Percentiles rank a stretch among this genome's conserved stretches.
Conservation (phyloP, 805 yeast species). For the Saccharomycopsis sp. region DNA sequence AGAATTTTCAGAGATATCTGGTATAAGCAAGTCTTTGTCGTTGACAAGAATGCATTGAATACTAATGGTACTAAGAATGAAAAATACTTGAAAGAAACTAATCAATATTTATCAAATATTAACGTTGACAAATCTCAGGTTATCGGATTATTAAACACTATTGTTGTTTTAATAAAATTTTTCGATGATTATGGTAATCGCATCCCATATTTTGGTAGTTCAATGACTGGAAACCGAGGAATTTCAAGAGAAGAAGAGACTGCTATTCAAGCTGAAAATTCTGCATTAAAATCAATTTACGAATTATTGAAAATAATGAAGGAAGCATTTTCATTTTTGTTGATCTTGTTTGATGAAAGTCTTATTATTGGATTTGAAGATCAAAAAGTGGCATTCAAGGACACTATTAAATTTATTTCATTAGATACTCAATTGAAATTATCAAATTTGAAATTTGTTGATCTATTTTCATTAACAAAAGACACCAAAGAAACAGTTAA, state of each 20-base stretch:
- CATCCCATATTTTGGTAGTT: constrained; percentile 33
- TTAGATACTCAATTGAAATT: constrained; percentile 63
- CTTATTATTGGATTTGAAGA: constrained; percentile 31
- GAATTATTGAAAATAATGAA: constrained; percentile 71
- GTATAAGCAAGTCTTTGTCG: constrained; percentile 59
- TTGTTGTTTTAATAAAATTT: constrained; percentile 39
- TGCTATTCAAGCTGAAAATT: constrained; percentile 82
- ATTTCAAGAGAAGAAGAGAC: constrained; percentile 41
- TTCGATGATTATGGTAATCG: constrained; percentile 36
- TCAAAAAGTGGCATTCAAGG: constrained; percentile 37
- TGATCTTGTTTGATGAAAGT: constrained; percentile 72
- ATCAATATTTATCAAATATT: constrained; percentile 31
- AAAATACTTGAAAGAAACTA: constrained; percentile 29
- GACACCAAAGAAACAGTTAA: constrained; percentile 54
- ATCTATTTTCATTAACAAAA: constrained; percentile 66
- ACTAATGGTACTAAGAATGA: constrained; percentile 28
- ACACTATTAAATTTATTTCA: constrained; percentile 62
- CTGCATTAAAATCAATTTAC: constrained; percentile 73
- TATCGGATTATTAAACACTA: constrained; percentile 41
- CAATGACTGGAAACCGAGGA: constrained; percentile 11
- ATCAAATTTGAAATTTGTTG: constrained; percentile 60
- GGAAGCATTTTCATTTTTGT: constrained; percentile 84
- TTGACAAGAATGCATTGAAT: constrained; percentile 29
- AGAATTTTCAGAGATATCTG: constrained; percentile 76
- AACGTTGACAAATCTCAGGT: constrained; percentile 39